Conservation (phyloP, 2,329 filamentous ascomycete genomes). For the Fusarium poae region DNA sequence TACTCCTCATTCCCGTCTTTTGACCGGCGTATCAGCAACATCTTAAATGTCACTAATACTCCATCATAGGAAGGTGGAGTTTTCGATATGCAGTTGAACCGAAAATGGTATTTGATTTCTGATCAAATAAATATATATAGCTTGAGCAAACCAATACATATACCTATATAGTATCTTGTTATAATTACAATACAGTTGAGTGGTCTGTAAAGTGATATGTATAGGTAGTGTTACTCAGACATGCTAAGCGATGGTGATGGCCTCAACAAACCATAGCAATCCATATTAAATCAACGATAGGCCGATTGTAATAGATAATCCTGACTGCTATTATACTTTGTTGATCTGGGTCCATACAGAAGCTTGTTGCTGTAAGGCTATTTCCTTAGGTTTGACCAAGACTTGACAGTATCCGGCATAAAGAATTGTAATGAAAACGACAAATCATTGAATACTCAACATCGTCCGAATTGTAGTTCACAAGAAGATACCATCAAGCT, state of each 20-base stretch:
- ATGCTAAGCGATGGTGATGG: not conserved
- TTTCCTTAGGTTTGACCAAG: not conserved
- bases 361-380: not conserved
- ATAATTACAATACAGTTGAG: not conserved
- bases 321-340: not conserved
- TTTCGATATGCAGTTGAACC: not conserved
- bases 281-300: not conserved
- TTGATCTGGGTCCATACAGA: not conserved
- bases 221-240: not conserved
- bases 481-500: not conserved
- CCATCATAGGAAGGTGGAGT: slow-evolving; percentile 11
- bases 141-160: not conserved
- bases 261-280: not conserved
- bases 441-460: not conserved
- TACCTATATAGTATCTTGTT: not conserved
- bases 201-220: not conserved
- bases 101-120: slow-evolving; percentile 1
- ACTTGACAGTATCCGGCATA: not conserved
- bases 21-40: slow-evolving; percentile 23
- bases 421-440: not conserved
- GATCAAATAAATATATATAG: not conserved
- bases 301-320: not conserved
- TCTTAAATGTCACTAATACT: slow-evolving; percentile 13
- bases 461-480: not conserved
- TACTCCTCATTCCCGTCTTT: slow-evolving; percentile 24